phyloP scores from a whole-genome alignment of 2,329 filamentous ascomycete species.

The Penicillium janthinellum region DNA sequence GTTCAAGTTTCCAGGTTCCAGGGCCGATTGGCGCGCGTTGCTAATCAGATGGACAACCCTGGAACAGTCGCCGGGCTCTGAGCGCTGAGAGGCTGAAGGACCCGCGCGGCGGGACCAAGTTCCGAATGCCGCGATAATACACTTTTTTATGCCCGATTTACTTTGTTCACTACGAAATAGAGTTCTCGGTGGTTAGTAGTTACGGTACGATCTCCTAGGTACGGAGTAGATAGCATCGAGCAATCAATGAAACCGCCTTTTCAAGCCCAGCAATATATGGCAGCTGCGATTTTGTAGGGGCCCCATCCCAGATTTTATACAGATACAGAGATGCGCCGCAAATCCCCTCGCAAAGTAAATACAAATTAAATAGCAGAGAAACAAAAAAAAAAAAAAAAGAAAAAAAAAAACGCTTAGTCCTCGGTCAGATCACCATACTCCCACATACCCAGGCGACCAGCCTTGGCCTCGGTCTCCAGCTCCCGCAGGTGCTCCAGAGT shows the following conservation, averaged over 20 bases:
- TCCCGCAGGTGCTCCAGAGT: slow-evolving; percentile 72
- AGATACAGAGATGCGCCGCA: slow-evolving; percentile 11
- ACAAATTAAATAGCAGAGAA: neutral
- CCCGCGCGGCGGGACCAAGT: neutral
- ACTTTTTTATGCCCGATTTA: too few species aligned
- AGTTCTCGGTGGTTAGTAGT: too few species aligned
- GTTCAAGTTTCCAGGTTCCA: neutral
- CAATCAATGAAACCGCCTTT: neutral
- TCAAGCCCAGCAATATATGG: neutral
- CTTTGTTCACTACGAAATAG: too few species aligned
- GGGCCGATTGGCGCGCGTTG: too few species aligned
- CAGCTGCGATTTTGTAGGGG: slow-evolving; percentile 11
- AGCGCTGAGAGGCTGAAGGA: neutral
- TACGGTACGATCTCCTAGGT: too few species aligned
- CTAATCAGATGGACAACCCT: too few species aligned
- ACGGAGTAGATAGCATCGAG: too few species aligned
- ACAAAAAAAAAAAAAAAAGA: neutral
- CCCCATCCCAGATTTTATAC: slow-evolving; percentile 22
- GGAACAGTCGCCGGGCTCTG: too few species aligned
- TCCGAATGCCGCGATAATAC: neutral
- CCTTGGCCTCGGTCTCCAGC: slow-evolving; percentile 77
- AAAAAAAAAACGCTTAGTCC: slow-evolving; percentile 56
- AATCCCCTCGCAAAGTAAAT: slow-evolving; percentile 6
- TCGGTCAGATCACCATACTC: slow-evolving; percentile 97
- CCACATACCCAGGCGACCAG: slow-evolving; percentile 84